Conservation (phyloP, 2,329 filamentous ascomycete species). For the Atkinsonella hypoxylon region DNA sequence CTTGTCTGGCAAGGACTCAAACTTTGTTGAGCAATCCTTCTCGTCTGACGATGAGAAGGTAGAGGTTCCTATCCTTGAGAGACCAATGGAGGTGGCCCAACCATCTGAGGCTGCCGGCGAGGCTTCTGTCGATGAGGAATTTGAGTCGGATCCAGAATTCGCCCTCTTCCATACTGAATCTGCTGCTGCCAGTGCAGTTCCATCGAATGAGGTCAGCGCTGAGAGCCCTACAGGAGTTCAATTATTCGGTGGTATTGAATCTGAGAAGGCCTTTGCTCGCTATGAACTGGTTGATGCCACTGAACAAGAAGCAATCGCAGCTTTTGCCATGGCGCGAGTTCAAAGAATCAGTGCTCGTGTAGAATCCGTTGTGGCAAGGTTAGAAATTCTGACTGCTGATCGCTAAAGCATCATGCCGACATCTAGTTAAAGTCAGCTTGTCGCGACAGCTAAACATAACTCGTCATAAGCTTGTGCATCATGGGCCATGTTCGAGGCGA, state of each 20-base stretch:
- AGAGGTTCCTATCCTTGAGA: constrained; percentile 41
- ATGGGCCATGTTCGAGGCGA: not conserved
- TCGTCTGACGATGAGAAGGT: constrained; percentile 41
- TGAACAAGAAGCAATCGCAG: constrained; percentile 33
- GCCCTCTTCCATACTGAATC: constrained; percentile 43
- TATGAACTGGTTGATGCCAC: constrained; percentile 52
- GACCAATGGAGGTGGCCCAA: constrained; percentile 25
- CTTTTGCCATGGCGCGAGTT: constrained; percentile 35
- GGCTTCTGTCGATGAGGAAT: constrained; percentile 36
- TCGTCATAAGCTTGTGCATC: constrained; percentile 1
- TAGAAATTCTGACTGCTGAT: constrained; percentile 25
- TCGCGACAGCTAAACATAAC: too few species aligned
- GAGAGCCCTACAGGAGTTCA: constrained; percentile 27
- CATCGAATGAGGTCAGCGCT: constrained; percentile 28
- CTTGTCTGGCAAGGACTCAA: constrained; percentile 60
- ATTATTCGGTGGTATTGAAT: constrained; percentile 41
- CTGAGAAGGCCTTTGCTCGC: constrained; percentile 51
- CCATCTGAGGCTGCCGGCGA: constrained; percentile 16
- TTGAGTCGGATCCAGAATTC: constrained; percentile 51
- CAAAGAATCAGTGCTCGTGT: constrained; percentile 33
- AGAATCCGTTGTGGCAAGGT: constrained; percentile 23
- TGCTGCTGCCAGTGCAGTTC: constrained; percentile 10
- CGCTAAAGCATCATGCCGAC: constrained; percentile 13
- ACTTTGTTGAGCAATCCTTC: constrained; percentile 35
- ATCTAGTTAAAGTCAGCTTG: not conserved